Conservation (phyloP, 23 red algal species). For the Gracilaria domingensis region DNA sequence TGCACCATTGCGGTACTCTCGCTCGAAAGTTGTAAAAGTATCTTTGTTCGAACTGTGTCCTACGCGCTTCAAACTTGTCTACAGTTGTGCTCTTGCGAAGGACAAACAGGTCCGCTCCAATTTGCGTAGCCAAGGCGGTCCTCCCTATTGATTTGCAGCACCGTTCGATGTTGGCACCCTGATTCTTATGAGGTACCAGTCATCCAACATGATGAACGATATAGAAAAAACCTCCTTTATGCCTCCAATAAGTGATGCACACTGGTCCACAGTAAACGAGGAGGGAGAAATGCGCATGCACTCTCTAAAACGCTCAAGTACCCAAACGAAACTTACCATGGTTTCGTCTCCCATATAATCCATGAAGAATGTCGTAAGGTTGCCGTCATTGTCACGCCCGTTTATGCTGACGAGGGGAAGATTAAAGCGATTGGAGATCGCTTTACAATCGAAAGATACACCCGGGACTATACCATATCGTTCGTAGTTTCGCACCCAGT, state of each 20-base stretch:
- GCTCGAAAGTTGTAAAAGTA: not conserved
- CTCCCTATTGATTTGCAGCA: not conserved
- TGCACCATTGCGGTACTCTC: not conserved
- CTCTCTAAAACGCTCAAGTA: not conserved
- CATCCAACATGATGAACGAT: not conserved
- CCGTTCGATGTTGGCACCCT: not conserved
- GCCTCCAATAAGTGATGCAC: not conserved
- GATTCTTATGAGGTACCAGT: not conserved
- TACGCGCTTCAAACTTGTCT: not conserved
- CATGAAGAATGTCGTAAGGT: not conserved
- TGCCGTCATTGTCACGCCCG: not conserved
- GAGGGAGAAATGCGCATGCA: not conserved
- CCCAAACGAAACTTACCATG: not conserved
- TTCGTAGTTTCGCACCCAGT: slow-evolving; percentile 15
- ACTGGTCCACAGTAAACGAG: not conserved
- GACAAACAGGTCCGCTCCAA: not conserved
- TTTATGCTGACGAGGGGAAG: not conserved
- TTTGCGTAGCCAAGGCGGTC: not conserved
- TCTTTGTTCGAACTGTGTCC: not conserved
- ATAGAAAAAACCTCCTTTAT: not conserved
- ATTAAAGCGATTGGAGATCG: not conserved
- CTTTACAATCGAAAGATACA: not conserved
- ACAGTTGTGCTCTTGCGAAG: not conserved
- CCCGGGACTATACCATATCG: slow-evolving; percentile 1
- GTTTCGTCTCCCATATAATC: not conserved